Base-by-base conservation (phyloP, 1,284 basidiomycete species). In the Rhodotorula sp. region DNA sequence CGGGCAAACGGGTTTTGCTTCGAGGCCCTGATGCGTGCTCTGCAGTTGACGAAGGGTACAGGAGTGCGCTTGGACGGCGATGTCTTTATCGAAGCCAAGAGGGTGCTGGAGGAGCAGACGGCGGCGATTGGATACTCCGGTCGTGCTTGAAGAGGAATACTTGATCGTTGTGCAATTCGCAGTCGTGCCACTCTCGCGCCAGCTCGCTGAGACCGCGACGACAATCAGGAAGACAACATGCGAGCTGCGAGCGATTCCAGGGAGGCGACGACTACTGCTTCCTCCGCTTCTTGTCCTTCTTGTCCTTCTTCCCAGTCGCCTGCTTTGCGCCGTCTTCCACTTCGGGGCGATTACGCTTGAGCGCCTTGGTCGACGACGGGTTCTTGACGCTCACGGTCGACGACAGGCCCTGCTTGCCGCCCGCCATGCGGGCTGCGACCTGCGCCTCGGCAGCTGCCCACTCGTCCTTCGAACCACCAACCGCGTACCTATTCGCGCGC, bases 311-410 rank as follows among this genome's bases (percentile, higher is more conserved):
- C 19, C 71, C 68, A 27, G 70, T 75, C 42, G 71, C 73, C 68
- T 77, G 77, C 25, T 14, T 41, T 48, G 25, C 55, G 8, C 65
- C 62, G 16, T 54, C 87, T 75, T 85, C 85, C 78, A 87, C 89
- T 46, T 80, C 68, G 25, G 27, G 57, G 5, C 56, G 58, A 80
- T 90, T 91, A 71, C 91, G 82, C 80, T 92, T 92, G 78, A 86
- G 83, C 8, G 85, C 85, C 46, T 78, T 77, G 0, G 81, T 80
- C 13, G 76, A 75, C 0, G 74, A 80, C 8, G 81, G 82, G n/a
- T 84, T 84, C 82, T 90, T 91, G 59, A 95, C 85, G 76, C 89
- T 92, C 63, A 96, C 86, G 10, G 93, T 87, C 1, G 89, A 90
- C 42, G 86, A 86, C 53, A 86, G 82, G 52, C 86, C 85, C 58